Evolutionary conservation across 2,329 filamentous ascomycete genomes (phyloP).

Genomic region (Helotiales sp.): DNA sequence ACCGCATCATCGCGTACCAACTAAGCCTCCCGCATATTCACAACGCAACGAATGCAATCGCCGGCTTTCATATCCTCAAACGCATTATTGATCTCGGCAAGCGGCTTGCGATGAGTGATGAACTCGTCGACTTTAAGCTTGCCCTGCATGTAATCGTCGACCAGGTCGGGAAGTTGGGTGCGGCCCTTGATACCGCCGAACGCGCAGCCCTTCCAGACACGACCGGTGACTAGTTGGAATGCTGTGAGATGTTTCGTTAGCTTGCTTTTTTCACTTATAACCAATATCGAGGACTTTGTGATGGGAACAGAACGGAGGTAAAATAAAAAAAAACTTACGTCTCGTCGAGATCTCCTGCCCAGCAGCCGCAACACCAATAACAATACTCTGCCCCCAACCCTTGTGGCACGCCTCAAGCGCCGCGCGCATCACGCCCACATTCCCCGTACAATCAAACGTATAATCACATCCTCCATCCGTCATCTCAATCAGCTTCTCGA

Average conservation of each 20-base stretch:
- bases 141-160: conserved; percentile 86
- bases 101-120: conserved; percentile 90
- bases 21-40: conserved; percentile 58
- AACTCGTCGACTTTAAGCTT: conserved; percentile 98
- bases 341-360: conserved; percentile 94
- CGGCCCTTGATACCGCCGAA: conserved; percentile 99
- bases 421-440: conserved; percentile 92
- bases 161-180: conserved; percentile 84
- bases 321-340: conserved; percentile 73
- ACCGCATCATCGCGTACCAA: too few species aligned
- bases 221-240: conserved; percentile 97
- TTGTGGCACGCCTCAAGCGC: conserved; percentile 98
- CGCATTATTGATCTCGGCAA: conserved; percentile 84
- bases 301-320: too few species aligned
- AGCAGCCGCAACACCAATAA: conserved; percentile 96
- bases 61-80: conserved; percentile 95
- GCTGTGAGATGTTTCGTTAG: conserved; percentile 59
- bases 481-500: conserved; percentile 94
- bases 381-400: conserved; percentile 97
- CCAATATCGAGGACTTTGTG: too few species aligned
- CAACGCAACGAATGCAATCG: conserved; percentile 95
- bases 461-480: conserved; percentile 98
- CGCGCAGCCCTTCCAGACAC: conserved; percentile 96
- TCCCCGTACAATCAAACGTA: conserved; percentile 99
- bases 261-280: too few species aligned